Conservation (phyloP, 2,329 filamentous ascomycete genomes). For the Aspergillus proliferans region DNA sequence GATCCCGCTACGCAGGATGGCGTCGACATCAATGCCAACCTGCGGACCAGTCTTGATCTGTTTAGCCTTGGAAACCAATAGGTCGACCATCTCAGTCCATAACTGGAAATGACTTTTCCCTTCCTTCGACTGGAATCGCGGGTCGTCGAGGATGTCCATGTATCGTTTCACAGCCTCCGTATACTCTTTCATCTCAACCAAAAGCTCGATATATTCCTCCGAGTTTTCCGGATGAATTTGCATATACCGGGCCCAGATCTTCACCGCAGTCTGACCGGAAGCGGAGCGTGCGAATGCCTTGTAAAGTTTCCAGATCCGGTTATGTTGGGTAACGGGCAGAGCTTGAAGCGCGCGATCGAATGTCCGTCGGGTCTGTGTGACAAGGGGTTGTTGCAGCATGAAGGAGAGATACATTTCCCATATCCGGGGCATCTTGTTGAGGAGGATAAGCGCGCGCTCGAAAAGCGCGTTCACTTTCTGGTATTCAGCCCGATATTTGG, state of each 20-base stretch:
- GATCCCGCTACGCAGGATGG: constrained; percentile 88
- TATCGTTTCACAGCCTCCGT: constrained; percentile 88
- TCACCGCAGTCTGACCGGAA: constrained; percentile 81
- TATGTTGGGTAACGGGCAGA: constrained; percentile 89
- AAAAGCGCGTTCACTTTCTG: constrained; percentile 92
- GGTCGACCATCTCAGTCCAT: constrained; percentile 95
- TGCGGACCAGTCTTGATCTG: constrained; percentile 76
- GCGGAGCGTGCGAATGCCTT: constrained; percentile 85
- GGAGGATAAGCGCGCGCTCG: constrained; percentile 80
- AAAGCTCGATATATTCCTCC: constrained; percentile 89
- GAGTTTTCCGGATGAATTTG: constrained; percentile 92
- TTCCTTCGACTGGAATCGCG: constrained; percentile 83
- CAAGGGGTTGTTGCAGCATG: constrained; percentile 80
- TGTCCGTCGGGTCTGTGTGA: constrained; percentile 76
- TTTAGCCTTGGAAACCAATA: constrained; percentile 84
- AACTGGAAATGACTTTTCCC: constrained; percentile 93
- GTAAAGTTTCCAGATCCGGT: constrained; percentile 90
- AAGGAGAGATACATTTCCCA: constrained; percentile 98
- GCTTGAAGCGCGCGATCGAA: constrained; percentile 91
- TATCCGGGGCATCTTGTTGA: constrained; percentile 98
- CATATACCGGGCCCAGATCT: constrained; percentile 93
- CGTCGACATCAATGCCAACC: constrained; percentile 80
- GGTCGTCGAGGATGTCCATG: constrained; percentile 85
- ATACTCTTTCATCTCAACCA: constrained; percentile 74
- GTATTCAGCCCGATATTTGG: constrained; percentile 71